Evolutionary conservation across 1,284 basidiomycete species (phyloP), one percentile per base, ranked within the genome.

Genomic region (Boletus hoseneyae): DNA sequence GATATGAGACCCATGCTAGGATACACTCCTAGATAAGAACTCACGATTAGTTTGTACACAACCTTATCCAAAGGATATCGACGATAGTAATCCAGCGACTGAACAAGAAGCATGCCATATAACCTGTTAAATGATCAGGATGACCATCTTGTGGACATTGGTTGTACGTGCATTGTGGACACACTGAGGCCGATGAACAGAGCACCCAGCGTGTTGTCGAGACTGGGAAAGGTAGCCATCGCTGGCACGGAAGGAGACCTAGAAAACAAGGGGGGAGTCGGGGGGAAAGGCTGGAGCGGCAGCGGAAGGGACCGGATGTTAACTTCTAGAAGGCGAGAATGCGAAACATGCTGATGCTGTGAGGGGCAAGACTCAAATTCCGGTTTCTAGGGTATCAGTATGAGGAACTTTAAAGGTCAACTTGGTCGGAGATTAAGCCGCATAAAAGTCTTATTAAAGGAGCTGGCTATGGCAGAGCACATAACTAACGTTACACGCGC

Each of bases 171-270:
- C 62, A 56, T 51, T 51, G 49, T 47, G 38, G 82, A 80, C 16
- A 73, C 61, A n/a, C 71, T 72, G 62, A 83, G 82, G 43, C 83
- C 83, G 50, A 82, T 64, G 54, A 78, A 72, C 43, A 74, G 67
- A 16, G 83, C 82, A 42, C 83, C 83, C 9, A 85, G 71, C 1
- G 82, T 85, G 57, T 74, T 72, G 63, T 78, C 71, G 44, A 79
- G 53, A 4, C 47, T 57, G 1, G 56, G 41, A 35, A 45, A 33
- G 34, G 29, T 6, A 12, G 6, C 7, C 67, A 68, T 65, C 23
- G 42, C 42, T 43, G 23, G 23, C 4, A 25, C 23, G 23, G 44
- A 32, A 27, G 4, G 21, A 41, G 32, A 30, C 4, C 45, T 12
- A 34, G 40, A 23, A 42, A 54, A 45, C 38, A 36, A 30, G 29